These are phyloP conservation scores for Arthrobotrys sinensis DNA, from an alignment of 2,329 filamentous ascomycete genomes.

Conservation along the genomic window DNA sequence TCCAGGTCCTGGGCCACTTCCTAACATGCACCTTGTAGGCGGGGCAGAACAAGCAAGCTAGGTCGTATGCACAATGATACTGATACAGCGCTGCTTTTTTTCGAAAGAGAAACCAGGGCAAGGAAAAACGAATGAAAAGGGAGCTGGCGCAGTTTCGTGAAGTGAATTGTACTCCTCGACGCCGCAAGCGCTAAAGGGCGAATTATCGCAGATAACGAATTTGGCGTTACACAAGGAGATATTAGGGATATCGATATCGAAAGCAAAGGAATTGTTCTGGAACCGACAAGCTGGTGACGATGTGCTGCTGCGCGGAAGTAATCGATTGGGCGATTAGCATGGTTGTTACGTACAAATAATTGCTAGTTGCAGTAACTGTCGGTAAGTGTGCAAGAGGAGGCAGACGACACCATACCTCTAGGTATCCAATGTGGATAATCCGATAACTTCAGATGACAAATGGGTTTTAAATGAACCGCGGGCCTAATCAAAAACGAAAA, in stretches of 20 bases:
- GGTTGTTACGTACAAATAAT: conserved; percentile 61
- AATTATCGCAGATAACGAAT: conserved; percentile 52
- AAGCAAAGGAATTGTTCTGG: conserved; percentile 56
- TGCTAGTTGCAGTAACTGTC: conserved; percentile 49
- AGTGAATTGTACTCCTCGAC: conserved; percentile 36
- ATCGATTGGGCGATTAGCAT: conserved; percentile 60
- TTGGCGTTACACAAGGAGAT: conserved; percentile 53
- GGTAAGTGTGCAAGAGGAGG: conserved; percentile 10
- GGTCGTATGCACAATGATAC: conserved; percentile 55
- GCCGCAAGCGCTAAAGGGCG: conserved; percentile 44
- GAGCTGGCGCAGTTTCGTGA: conserved; percentile 1
- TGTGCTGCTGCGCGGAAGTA: conserved; percentile 56
- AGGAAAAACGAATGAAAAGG: conserved; percentile 44
- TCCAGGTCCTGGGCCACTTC: conserved; percentile 45
- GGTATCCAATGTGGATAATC: conserved; percentile 35
- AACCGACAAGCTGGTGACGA: conserved; percentile 59
- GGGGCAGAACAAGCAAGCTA: conserved; percentile 29
- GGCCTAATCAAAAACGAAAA: conserved; percentile 31
- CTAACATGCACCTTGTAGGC: conserved; percentile 51
- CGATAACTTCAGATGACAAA: conserved; percentile 55
- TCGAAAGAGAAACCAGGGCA: conserved; percentile 32
- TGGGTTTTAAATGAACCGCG: conserved; percentile 39
- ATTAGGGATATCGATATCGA: conserved; percentile 37
- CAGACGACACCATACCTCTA: conserved; percentile 53
- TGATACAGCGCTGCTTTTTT: conserved; percentile 16